phyloP scores from a whole-genome alignment of 345 rosid species.

The Eucalyptus urophylla region DNA sequence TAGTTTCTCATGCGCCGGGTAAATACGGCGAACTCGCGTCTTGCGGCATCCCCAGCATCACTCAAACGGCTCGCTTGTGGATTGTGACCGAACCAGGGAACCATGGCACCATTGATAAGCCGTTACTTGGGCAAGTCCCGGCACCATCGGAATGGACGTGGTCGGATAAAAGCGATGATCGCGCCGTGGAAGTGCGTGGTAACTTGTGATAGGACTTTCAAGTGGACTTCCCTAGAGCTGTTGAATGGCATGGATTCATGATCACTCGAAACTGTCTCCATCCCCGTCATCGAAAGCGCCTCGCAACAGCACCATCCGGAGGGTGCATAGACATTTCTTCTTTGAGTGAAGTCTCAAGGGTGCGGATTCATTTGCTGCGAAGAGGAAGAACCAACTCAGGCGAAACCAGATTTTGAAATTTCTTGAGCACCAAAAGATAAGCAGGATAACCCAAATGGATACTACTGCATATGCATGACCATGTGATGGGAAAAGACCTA shows the following conservation, averaged over 20 bases:
- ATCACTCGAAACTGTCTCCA: not conserved
- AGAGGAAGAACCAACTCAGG: not conserved
- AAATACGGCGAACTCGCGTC: rapidly evolving
- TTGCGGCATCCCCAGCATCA: not conserved
- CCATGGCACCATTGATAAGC: slow-evolving; percentile 59
- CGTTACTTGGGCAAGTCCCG: slow-evolving; percentile 50
- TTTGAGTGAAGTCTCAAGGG: slow-evolving; percentile 60
- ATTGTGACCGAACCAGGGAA: slow-evolving; percentile 79
- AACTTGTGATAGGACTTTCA: slow-evolving; percentile 50
- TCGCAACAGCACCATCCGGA: slow-evolving; percentile 67
- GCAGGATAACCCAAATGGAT: not conserved
- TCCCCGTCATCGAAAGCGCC: slow-evolving; percentile 19
- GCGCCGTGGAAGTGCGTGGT: slow-evolving; percentile 37
- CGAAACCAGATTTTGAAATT: not conserved
- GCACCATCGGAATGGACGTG: slow-evolving; percentile 59
- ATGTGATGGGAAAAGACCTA: slow-evolving; percentile 37
- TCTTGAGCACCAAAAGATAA: not conserved
- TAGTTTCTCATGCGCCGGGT: not conserved
- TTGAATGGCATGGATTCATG: slow-evolving; percentile 76
- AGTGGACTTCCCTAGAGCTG: slow-evolving; percentile 68
- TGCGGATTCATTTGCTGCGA: slow-evolving; percentile 86
- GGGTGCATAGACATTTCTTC: slow-evolving; percentile 89
- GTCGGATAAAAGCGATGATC: slow-evolving; percentile 52
- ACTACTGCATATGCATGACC: not conserved
- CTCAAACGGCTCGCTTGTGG: not conserved